phyloP scores from a whole-genome alignment of 495 filamentous ascomycete species.

The Cairneyella variabilis region DNA sequence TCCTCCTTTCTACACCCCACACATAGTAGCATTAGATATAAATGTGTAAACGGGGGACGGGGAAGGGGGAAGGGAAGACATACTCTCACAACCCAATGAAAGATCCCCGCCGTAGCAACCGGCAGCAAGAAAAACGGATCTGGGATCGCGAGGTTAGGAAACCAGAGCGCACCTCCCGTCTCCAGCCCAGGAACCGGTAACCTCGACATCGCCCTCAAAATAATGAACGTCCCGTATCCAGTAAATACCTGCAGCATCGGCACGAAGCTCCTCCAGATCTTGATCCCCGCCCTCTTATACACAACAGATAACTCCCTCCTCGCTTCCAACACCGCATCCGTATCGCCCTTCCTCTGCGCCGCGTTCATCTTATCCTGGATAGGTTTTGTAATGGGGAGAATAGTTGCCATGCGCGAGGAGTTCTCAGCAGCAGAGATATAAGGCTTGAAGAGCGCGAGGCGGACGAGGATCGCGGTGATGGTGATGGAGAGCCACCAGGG shows the following conservation, averaged over 20 bases:
- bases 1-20: constrained; percentile 45
- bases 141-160: constrained; percentile 68
- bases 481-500: constrained; percentile 82
- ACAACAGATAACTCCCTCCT: constrained; percentile 45
- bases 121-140: constrained; percentile 83
- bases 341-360: constrained; percentile 35
- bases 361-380: constrained; percentile 48
- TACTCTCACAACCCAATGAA: constrained; percentile 53
- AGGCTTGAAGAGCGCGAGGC: constrained; percentile 60
- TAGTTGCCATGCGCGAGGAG: constrained; percentile 43
- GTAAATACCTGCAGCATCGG: constrained; percentile 64
- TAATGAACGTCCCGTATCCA: constrained; percentile 73
- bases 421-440: constrained; percentile 57
- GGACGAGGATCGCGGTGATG: constrained; percentile 56
- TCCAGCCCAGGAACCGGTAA: constrained; percentile 79
- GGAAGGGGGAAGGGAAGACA: constrained; percentile 23
- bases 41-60: no score
- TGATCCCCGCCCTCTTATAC: constrained; percentile 50
- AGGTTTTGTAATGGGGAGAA: constrained; percentile 44
- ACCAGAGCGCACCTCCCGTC: constrained; percentile 68
- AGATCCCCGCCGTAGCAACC: constrained; percentile 44
- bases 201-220: constrained; percentile 66
- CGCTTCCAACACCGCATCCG: constrained; percentile 33
- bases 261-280: constrained; percentile 46
- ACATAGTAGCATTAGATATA: neutral